Evolutionary conservation across 371 early-diverging fungal genomes (phyloP), one percentile per base, ranked within the genome.

Genomic region (Actinomucor elegans): DNA sequence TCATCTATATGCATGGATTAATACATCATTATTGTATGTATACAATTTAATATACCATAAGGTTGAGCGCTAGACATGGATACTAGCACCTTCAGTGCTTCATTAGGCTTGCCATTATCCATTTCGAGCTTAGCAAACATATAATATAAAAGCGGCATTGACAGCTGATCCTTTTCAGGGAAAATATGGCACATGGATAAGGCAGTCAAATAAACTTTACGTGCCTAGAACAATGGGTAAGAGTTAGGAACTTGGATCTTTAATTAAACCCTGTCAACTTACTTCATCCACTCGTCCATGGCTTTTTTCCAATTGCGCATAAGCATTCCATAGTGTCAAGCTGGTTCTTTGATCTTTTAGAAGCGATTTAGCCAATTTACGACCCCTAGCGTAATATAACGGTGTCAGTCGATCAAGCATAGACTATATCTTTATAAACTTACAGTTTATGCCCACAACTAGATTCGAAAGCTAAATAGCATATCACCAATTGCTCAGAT

Each of bases 291-390:
- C 31, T 5, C 52, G 46, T 35, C 52, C 64, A 42, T 73, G 66
- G 29, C 66, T 54, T 42, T 71, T 77, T 59, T 86, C 87, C 48
- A 84, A 67, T 52, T 80, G 80, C 0, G 88, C 88, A 61, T 85
- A 88, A 1, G 77, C 78, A 55, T 80, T 81, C 91, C 88, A 89
- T 27, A 90, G 61, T 1, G 63, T 48, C 5, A 90, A 54, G 55
- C 81, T 84, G 52, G 73, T 77, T 9, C 83, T 69, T 4, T 84
- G 75, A 12, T 64, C 65, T 41, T 85, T 87, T 23, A 88, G 52
- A 23, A 84, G 53, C 0, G 42, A 52, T 46, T 88, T 88, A 31
- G 85, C 88, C 17, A 81, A 31, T 48, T 78, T 78, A 28, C 80
- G 67, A 5, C 80, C 83, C 33, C 84, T 84, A 52, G 17, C 0